phyloP scores from a whole-genome alignment of 208 protist species.

The Phytomonas serpens region DNA sequence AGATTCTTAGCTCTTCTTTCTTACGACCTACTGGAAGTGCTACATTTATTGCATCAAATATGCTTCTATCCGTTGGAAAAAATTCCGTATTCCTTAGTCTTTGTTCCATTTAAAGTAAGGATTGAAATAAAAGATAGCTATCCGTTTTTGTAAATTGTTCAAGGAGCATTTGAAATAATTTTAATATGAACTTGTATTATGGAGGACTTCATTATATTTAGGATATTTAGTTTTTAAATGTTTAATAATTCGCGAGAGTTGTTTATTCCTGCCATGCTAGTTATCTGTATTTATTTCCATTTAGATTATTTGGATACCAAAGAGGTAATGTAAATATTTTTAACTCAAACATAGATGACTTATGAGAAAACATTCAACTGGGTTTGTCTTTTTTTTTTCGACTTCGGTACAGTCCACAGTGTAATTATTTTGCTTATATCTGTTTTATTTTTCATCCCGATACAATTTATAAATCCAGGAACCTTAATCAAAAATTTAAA shows the following conservation, averaged over 20 bases:
- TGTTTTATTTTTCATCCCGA: not conserved
- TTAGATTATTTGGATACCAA: not conserved
- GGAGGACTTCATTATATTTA: too few species aligned
- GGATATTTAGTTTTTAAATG: too few species aligned
- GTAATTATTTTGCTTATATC: slow-evolving; percentile 1
- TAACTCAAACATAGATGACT: not conserved
- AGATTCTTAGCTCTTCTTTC: not conserved
- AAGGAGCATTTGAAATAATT: too few species aligned
- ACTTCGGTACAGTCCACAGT: not conserved
- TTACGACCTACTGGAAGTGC: not conserved
- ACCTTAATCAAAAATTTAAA: not conserved
- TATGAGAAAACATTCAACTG: not conserved
- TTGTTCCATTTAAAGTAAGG: not conserved
- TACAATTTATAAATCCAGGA: not conserved
- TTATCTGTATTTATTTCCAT: slow-evolving; percentile 14
- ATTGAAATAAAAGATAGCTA: not conserved
- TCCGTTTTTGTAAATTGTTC: too few species aligned
- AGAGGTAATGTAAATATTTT: not conserved
- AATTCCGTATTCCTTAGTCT: not conserved
- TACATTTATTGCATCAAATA: not conserved
- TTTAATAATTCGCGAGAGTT: not conserved
- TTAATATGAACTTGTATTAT: too few species aligned
- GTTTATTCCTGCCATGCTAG: not conserved
- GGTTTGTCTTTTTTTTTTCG: not conserved
- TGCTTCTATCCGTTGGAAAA: not conserved